phyloP scores from a whole-genome alignment of 2,329 filamentous ascomycete species.

The Colletotrichum cordylinicola region DNA sequence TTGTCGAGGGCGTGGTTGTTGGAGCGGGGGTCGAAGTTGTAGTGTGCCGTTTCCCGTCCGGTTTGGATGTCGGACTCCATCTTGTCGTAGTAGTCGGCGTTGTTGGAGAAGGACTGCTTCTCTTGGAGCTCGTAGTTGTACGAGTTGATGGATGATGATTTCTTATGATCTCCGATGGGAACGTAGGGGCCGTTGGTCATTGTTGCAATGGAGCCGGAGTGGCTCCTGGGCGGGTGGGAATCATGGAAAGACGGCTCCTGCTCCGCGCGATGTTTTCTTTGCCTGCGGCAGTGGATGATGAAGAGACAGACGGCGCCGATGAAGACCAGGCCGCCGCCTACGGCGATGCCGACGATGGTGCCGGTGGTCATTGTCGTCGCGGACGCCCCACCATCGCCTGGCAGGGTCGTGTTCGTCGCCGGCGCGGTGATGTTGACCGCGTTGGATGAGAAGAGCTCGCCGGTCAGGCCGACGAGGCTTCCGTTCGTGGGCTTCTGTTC shows the following conservation, averaged over 20 bases:
- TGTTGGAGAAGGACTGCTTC: slow-evolving; percentile 31
- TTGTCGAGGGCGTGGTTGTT: slow-evolving; percentile 26
- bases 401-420: slow-evolving; percentile 26
- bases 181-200: slow-evolving; percentile 22
- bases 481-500: slow-evolving; percentile 47
- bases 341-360: slow-evolving; percentile 59
- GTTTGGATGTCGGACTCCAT: slow-evolving; percentile 35
- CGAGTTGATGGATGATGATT: slow-evolving; percentile 27
- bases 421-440: slow-evolving; percentile 45
- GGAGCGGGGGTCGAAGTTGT: slow-evolving; percentile 33
- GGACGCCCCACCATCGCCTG: slow-evolving; percentile 29
- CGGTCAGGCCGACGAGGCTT: slow-evolving; percentile 42
- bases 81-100: slow-evolving; percentile 46
- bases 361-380: slow-evolving; percentile 46
- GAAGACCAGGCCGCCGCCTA: slow-evolving; percentile 50
- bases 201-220: slow-evolving; percentile 22
- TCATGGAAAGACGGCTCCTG: neutral
- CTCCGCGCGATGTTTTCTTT: slow-evolving; percentile 35
- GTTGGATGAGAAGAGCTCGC: slow-evolving; percentile 43
- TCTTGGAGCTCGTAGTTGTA: slow-evolving; percentile 26
- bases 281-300: slow-evolving; percentile 51
- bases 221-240: slow-evolving; percentile 8
- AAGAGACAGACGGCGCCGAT: slow-evolving; percentile 49
- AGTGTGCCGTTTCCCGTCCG: slow-evolving; percentile 22
- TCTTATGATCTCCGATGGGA: slow-evolving; percentile 29